Evolutionary conservation across 352 stramenopile genomes (phyloP), one percentile per base, ranked within the genome.

Genomic region (Globisporangium canariense): DNA sequence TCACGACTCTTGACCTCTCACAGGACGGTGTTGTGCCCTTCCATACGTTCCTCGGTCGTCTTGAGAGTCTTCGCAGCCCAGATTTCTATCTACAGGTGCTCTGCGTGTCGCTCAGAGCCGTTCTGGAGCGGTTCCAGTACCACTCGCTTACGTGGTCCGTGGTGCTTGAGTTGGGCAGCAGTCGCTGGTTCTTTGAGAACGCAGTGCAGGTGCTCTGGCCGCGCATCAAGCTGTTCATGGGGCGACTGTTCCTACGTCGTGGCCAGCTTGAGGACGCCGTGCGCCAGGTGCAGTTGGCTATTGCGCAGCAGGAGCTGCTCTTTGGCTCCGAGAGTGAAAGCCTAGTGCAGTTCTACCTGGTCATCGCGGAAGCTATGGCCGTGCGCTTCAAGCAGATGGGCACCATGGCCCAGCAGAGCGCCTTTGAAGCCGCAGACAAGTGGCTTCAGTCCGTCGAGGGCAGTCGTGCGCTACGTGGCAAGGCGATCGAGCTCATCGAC

Each of bases 211-310:
- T 78, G 4, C 58, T 92, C 16, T 61, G 70, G 28, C 69, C 78
- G 4, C 76, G 76, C 11, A 60, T 82, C 25, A 78, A 84, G 52
- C 59, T 89, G 6, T 73, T 90, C 22, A 64, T 88, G 34, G 78
- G 73, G 43, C 79, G 81, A 0, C 78, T 88, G 16, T 78, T 73
- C 45, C 69, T 89, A 5, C 75, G 75, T 22, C 68, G 79, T 10
- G 83, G 81, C 0, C 79, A 88, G 53, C 51, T 88, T 3, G 81
- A 91, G 4, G 79, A 91, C 51, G 77, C 79, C 0, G 69, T 82
- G 18, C 68, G 71, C 2, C 81, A 78, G 41, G 38, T 79, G 3
- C 75, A 86, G 36, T 34, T 81, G 3, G 83, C 83, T 1, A 71
- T 90, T 8, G 71, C 69, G 2, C 65, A 75, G 22, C 74, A 79